Evolutionary conservation across 495 filamentous ascomycete species (phyloP).

Genomic region (Penicillium coprophilum): DNA sequence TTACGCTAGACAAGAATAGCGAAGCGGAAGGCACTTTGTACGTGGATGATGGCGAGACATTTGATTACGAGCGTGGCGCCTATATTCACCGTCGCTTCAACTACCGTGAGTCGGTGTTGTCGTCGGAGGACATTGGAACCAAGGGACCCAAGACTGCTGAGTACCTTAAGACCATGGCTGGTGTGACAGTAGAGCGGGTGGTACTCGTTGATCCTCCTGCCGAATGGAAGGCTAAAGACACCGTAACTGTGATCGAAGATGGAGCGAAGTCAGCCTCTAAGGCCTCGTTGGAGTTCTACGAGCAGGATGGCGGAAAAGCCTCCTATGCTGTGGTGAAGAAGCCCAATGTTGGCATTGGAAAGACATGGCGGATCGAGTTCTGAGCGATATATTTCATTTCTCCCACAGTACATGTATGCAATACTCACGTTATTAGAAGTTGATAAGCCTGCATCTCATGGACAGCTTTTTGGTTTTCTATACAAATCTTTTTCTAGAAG

Average conservation of each 20-base stretch:
- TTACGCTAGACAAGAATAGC: constrained; percentile 68
- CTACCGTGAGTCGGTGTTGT: constrained; percentile 57
- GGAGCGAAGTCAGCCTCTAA: constrained; percentile 59
- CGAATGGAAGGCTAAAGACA: constrained; percentile 66
- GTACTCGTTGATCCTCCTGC: constrained; percentile 75
- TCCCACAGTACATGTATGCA: constrained; percentile 18
- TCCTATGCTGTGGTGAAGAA: constrained; percentile 79
- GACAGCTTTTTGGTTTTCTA: not conserved
- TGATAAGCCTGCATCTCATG: constrained; percentile 14
- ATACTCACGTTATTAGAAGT: constrained; percentile 13
- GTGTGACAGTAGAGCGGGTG: constrained; percentile 77
- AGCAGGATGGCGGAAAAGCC: constrained; percentile 60
- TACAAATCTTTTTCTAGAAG: not conserved
- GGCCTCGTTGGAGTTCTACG: constrained; percentile 58
- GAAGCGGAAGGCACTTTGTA: constrained; percentile 82
- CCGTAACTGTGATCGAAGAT: constrained; percentile 67
- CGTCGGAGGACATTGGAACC: constrained; percentile 43
- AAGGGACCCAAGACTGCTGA: constrained; percentile 64
- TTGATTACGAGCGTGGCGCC: constrained; percentile 78
- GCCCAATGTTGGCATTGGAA: constrained; percentile 71
- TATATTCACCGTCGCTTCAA: constrained; percentile 82
- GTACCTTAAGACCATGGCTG: constrained; percentile 73
- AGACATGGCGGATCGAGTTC: constrained; percentile 80
- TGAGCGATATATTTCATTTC: constrained; percentile 18
- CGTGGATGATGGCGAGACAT: constrained; percentile 91